Evolutionary conservation across 2,329 filamentous ascomycete genomes (phyloP).

Genomic region (Colletotrichum scovillei): DNA sequence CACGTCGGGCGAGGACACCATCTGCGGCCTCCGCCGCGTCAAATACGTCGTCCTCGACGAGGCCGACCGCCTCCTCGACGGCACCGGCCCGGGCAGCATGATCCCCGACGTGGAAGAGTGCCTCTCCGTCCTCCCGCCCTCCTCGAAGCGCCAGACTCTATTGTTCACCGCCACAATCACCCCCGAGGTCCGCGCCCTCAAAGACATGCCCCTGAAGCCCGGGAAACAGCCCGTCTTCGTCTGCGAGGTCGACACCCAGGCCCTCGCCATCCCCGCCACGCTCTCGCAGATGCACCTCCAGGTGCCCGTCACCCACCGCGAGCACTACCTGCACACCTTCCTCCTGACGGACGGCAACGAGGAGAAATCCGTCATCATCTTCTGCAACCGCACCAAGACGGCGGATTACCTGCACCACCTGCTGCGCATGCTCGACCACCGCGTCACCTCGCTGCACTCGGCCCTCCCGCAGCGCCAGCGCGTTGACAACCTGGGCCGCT

Average conservation of each 20-base stretch:
- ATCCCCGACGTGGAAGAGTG: conserved; percentile 94
- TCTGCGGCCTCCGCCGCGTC: conserved; percentile 81
- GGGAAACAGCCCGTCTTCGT: conserved; percentile 85
- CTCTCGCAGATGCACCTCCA: conserved; percentile 88
- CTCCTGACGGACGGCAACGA: conserved; percentile 82
- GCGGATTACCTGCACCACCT: conserved; percentile 91
- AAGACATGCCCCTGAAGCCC: conserved; percentile 76
- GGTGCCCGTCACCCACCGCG: conserved; percentile 90
- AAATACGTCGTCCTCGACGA: conserved; percentile 94
- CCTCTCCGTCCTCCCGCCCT: conserved; percentile 81
- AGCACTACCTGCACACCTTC: conserved; percentile 93
- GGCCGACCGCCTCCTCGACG: conserved; percentile 87
- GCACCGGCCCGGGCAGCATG: conserved; percentile 84
- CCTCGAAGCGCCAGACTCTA: conserved; percentile 86
- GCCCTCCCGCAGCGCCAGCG: conserved; percentile 86
- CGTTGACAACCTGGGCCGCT: conserved; percentile 88
- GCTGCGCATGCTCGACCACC: conserved; percentile 85
- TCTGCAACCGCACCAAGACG: conserved; percentile 91
- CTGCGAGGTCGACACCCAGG: conserved; percentile 84
- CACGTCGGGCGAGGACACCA: conserved; percentile 90
- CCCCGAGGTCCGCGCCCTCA: conserved; percentile 87
- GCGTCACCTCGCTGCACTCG: conserved; percentile 92
- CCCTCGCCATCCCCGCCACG: conserved; percentile 81
- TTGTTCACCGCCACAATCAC: conserved; percentile 98
- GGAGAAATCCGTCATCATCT: conserved; percentile 86